These are phyloP conservation scores for Phylloporus sp. DNA, from an alignment of 1,284 basidiomycete genomes.

Conservation along the genomic window DNA sequence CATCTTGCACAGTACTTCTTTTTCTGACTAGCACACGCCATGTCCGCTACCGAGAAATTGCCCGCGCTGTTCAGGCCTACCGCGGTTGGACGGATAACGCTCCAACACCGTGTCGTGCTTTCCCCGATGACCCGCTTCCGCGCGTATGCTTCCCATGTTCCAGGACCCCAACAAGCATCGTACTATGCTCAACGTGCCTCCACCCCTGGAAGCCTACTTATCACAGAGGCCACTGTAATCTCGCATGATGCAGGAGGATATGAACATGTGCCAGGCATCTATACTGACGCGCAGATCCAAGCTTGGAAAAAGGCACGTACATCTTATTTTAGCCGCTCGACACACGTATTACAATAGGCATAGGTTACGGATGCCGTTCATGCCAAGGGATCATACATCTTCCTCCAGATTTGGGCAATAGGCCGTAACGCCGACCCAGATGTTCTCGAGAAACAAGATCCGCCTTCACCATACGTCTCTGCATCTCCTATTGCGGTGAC, in stretches of 20 bases:
- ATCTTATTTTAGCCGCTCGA: not conserved
- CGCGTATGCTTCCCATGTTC: conserved; percentile 29
- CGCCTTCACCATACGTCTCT: conserved; percentile 41
- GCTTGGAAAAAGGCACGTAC: not conserved
- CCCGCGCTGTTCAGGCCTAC: conserved; percentile 29
- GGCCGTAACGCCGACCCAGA: conserved; percentile 44
- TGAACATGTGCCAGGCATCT: conserved; percentile 5
- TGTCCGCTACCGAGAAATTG: not conserved
- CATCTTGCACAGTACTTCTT: not conserved
- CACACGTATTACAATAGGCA: too few species aligned
- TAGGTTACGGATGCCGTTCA: conserved; percentile 37
- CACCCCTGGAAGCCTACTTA: conserved; percentile 1
- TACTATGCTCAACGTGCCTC: conserved; percentile 32
- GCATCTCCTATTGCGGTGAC: conserved; percentile 55
- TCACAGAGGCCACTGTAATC: conserved; percentile 7
- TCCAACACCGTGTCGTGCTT: conserved; percentile 42
- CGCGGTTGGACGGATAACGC: too few species aligned
- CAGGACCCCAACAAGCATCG: conserved; percentile 20
- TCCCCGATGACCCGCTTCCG: conserved; percentile 46
- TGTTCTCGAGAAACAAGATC: conserved; percentile 37
- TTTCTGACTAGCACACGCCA: not conserved
- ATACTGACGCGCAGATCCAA: conserved; percentile 6
- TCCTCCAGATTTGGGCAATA: conserved; percentile 40
- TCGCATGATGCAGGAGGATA: conserved; percentile 1
- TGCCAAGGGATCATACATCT: too few species aligned